These are phyloP conservation scores for Fusarium tanahbumbuense DNA, from an alignment of 2,329 filamentous ascomycete genomes.

Conservation along the genomic window DNA sequence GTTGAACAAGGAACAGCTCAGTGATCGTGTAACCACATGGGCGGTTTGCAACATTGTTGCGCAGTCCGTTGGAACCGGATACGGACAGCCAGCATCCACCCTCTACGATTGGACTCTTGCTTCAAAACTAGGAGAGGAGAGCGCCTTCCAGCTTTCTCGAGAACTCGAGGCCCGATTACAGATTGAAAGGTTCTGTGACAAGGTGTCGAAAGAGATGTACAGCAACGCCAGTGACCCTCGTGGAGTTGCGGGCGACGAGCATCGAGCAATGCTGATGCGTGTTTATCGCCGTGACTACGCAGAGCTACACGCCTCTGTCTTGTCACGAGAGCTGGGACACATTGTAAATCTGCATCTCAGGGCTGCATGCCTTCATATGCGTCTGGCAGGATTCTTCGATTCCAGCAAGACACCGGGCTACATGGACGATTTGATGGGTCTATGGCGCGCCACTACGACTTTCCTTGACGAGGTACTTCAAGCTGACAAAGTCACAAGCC, in stretches of 20 bases:
- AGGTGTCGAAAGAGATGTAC: conserved; percentile 82
- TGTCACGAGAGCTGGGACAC: conserved; percentile 68
- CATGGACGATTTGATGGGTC: conserved; percentile 77
- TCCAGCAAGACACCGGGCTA: conserved; percentile 78
- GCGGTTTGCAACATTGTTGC: conserved; percentile 87
- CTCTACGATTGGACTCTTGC: conserved; percentile 80
- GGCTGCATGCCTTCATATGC: conserved; percentile 79
- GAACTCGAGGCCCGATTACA: conserved; percentile 76
- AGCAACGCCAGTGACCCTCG: conserved; percentile 80
- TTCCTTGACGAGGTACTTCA: conserved; percentile 75
- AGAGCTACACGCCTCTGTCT: conserved; percentile 70
- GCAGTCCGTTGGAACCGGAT: conserved; percentile 84
- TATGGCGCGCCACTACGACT: conserved; percentile 77
- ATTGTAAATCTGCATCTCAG: conserved; percentile 75
- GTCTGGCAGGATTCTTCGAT: conserved; percentile 84
- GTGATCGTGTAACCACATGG: conserved; percentile 84
- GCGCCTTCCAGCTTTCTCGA: conserved; percentile 67
- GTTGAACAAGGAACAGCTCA: conserved; percentile 80
- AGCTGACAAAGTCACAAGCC: conserved; percentile 61
- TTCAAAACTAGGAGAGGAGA: conserved; percentile 68
- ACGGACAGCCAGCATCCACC: conserved; percentile 83
- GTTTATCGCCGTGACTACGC: conserved; percentile 74
- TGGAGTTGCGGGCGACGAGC: conserved; percentile 74
- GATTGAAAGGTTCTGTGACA: conserved; percentile 81
- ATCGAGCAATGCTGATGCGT: conserved; percentile 73